Base-by-base conservation (phyloP, 2,329 filamentous ascomycete genomes). In the Xylariales sp. region DNA sequence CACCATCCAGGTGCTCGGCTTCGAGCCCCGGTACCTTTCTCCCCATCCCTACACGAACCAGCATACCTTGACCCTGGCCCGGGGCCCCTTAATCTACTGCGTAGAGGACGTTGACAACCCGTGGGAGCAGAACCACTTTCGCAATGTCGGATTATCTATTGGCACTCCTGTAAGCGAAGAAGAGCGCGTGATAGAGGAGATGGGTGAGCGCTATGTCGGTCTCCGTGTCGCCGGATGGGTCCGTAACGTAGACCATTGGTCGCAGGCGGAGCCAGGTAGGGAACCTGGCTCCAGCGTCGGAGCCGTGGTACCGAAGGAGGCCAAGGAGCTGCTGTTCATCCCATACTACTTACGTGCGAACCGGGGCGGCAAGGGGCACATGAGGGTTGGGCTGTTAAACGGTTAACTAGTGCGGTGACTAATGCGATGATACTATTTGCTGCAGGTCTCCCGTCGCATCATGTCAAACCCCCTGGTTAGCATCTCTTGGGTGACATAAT, bases 61-160 rank as follows among this genome's bases (percentile, higher is more conserved):
- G 71, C 77, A 83, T n/a, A 86, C 84, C 1, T 70, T 88, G 45
- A 81, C 84, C 1, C 75, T 90, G 6, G 86, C 83, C 1, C 81
- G 87, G 3, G 88, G 88, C 0, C 88, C 87, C 0, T 73, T 90
- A 5, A 79, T 90, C 5, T 90, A 90, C 75, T 90, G 87, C 65
- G 81, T 86, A 3, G 88, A 90, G 72, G 87, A 90, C 63, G 72
- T 81, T 6, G 87, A 90, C 71, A 88, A 89, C 64, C 43, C 77
- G 0, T 88, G 85, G 85, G 86, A 85, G 58, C 72, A 78, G 1
- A 82, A 87, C 70, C 86, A 89, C 74, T 88, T 88, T 79, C 86
- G 83, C 71, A 78, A 81, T 63, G 69, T 81, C n/a, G 75, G 74
- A 16, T 71, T 80, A 56, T 71, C 70, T 53, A 64, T 72, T 12